Evolutionary conservation across 2,329 filamentous ascomycete species (phyloP), one percentile per base, ranked within the genome.

Genomic region (Biscogniauxia mediterranea): DNA sequence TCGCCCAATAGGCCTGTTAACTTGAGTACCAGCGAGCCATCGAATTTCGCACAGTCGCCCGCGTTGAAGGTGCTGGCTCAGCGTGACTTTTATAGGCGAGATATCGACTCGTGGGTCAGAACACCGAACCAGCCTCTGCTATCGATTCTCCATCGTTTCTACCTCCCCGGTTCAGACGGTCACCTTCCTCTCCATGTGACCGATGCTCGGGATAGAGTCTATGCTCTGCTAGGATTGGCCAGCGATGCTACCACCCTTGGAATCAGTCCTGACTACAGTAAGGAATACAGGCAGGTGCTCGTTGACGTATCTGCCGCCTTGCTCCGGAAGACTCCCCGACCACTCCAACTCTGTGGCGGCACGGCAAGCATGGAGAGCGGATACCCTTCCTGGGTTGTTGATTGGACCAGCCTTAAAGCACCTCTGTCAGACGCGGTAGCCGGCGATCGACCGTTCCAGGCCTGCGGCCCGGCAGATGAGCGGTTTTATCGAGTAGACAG

Each of bases 391-490:
- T 69, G 68, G 68, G 56, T 63, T 0, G 57, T 69, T 11, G 64
- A 69, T 28, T 69, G 68, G 68, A 63, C 58, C 21, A 56, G 65
- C 26, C 58, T 66, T 19, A 50, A 25, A 51, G 3, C 28, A 17
- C 66, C 66, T 2, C 64, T 59, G 13, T 64, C 62, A 0, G 60
- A 62, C 19, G 51, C 60, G 9, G 57, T 52, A 0, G 3, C 46
- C 0, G 46, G 54, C 8, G 53, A 64, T 7, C 52, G 65, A 3
- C 60, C 55, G 0, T 68, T 68, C 59, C 58, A 64, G 21, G 66
- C 66, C 38, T 68, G 66, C 32, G 66, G 66, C 0, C 65, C 63
- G 1, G 66, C 65, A 5, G 66, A 68, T 23, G 55, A 56, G 11
- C 63, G 66, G 0, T 68, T 62, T 54, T 66, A 67, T 25, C 66